These are phyloP conservation scores for Bromus sterilis DNA, from an alignment of 176 grass and related monocot species.

Conservation along the genomic window DNA sequence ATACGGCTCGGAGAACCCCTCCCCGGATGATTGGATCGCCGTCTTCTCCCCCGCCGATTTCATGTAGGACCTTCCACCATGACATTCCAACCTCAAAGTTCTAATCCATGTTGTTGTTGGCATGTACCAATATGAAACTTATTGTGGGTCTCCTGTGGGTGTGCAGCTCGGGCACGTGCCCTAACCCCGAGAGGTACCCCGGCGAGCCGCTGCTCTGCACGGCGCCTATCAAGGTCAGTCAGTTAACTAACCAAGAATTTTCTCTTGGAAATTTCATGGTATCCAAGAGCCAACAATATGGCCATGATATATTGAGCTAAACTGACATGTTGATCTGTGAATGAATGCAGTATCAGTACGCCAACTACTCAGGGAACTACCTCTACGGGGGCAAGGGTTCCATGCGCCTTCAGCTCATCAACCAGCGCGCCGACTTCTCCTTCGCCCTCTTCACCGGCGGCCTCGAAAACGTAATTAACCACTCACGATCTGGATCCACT, in stretches of 20 bases:
- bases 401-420: conserved; percentile 67
- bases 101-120: neutral
- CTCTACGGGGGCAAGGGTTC: conserved; percentile 25
- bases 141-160: neutral
- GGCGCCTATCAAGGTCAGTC: conserved; percentile 70
- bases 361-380: conserved; percentile 62
- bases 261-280: neutral
- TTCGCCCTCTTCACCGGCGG: conserved; percentile 77
- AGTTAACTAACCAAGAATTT: neutral
- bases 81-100: neutral
- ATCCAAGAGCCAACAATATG: neutral
- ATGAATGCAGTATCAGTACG: conserved; percentile 57
- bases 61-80: conserved; percentile 13
- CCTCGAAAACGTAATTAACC: conserved; percentile 49
- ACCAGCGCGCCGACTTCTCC: conserved; percentile 76
- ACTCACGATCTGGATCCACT: neutral
- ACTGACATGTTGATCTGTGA: neutral
- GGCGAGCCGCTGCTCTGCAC: conserved; percentile 56
- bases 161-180: conserved; percentile 47
- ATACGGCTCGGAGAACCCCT: conserved; percentile 28
- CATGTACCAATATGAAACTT: no score
- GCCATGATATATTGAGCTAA: neutral
- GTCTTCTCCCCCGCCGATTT: conserved; percentile 84
- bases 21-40: conserved; percentile 69
- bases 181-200: conserved; percentile 26